These are phyloP conservation scores for Rhodotorula sp. DNA, from an alignment of 1,284 basidiomycete species.

Conservation along the genomic window DNA sequence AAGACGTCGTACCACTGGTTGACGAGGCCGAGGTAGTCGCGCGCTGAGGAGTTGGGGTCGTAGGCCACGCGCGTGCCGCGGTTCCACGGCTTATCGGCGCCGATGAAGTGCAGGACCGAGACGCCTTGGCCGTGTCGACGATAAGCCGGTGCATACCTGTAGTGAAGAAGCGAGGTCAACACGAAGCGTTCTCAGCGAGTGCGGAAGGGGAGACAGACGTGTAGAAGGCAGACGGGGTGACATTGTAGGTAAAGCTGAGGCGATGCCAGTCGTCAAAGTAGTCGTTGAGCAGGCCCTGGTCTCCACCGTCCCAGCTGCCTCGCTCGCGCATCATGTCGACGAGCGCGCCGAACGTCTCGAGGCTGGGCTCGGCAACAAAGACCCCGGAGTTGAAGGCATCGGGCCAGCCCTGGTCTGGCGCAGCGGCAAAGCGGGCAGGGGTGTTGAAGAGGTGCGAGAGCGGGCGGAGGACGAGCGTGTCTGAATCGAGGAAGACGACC, in stretches of 20 bases:
- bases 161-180: neutral
- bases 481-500: constrained; percentile 93
- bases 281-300: constrained; percentile 94
- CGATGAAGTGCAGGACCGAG: constrained; percentile 91
- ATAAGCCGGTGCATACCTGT: constrained; percentile 90
- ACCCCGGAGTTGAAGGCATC: constrained; percentile 98
- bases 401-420: constrained; percentile 96
- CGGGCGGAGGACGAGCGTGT: constrained; percentile 84
- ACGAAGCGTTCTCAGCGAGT: accelerated
- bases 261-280: constrained; percentile 83
- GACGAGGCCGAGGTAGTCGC: constrained; percentile 74
- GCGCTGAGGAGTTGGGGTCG: constrained; percentile 45
- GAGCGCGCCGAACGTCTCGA: constrained; percentile 77
- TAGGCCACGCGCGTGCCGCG: constrained; percentile 50
- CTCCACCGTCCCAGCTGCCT: constrained; percentile 94
- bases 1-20: constrained; percentile 90
- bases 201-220: constrained; percentile 62
- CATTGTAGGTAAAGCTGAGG: constrained; percentile 94
- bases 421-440: constrained; percentile 69
- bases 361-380: constrained; percentile 78
- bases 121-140: constrained; percentile 86
- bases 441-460: constrained; percentile 83
- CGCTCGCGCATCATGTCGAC: constrained; percentile 67
- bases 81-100: constrained; percentile 89
- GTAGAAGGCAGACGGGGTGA: constrained; percentile 95